Base-by-base conservation (phyloP, 148 eudicot species). In the Salicornia ramosissima region DNA sequence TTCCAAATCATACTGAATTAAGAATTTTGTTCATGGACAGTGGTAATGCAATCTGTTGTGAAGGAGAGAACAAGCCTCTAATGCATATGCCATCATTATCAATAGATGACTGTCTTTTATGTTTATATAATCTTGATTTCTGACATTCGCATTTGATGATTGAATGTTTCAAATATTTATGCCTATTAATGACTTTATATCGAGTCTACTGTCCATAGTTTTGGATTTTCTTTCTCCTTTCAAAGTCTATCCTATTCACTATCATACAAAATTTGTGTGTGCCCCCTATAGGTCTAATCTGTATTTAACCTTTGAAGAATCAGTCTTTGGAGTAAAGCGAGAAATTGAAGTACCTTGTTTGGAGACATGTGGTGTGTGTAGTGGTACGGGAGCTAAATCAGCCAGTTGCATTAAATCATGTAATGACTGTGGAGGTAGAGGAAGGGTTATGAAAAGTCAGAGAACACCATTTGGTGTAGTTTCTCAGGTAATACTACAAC, bases 391-490 rank as follows among this genome's bases (percentile, higher is more conserved):
- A 77, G 97, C 97, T 70, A 90, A 82, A 80, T 80, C 89, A 60
- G 77, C 83, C 63, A 75, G 75, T 69, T 76, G 75, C 67, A 70
- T 89, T 39, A 90, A 83, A 78, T 64, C 60, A 22, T 92, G 97
- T 69, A 59, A 42, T 28, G 79, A 74, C 55, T 92, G 97, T 79
- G 86, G 88, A 74, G 97, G 97, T 60, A 89, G 88, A 80, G 97
- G 97, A 71, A 86, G 84, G 74, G 77, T 85, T 60, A 59, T 79
- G 71, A 85, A 80, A 82, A 87, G 80, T 75, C 91, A 90, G 81
- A 88, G 79, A 76, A 92, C 97, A 54, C 97, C 96, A 45, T 92
- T 92, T 81, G 97, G 97, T 68, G 73, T 87, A 39, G 85, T 87
- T 80, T 92, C 97, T 69, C 89, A 89, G 97, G 97, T 89, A 86